Base-by-base conservation (phyloP, 257 asterid genomes). In the Plantago ovata region DNA sequence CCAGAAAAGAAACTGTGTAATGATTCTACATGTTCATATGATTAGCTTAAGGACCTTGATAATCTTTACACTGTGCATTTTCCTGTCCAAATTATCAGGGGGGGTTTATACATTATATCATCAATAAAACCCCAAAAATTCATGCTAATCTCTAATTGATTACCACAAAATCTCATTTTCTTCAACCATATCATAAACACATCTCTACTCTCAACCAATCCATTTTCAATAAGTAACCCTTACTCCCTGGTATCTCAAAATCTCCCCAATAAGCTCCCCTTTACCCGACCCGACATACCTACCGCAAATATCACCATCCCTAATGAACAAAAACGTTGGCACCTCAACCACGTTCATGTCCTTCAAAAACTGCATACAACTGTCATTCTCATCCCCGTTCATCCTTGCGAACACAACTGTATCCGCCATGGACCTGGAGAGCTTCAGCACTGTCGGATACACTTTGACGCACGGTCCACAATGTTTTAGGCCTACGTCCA, bases 381-480 rank as follows among this genome's bases (percentile, higher is more conserved):
- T 88, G 0, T 92, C 95, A 15, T 92, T 92, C 72, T 92, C 98
- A 57, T 92, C 98, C 0, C 98, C 98, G 51, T 92, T 92, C 98
- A 92, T 92, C 66, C 98, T 67, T 1, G 98, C 98, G 14, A 92
- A 92, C 0, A 85, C 91, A 39, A 72, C 98, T 20, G 81, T 38
- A 16, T 85, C 98, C 36, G 57, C 72, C 98, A 92, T 92, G 56
- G 90, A 87, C 38, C 70, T 64, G 48, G 98, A 92, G 65, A 92
- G 75, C 78, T 88, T 92, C 0, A 92, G 38, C 74, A 92, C 98
- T 63, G 93, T 81, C 20, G 96, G 98, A 54, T 92, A 92, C 0
- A 92, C 96, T 79, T 92, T 92, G 0, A 92, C 98, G 60, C 98
- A 92, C 0, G 98, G 98, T 56, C 98, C 98, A 32, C 98, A 92